A percentile compares a stretch with the other conserved stretches of the same genome.
Conservation (phyloP, 2,329 filamentous ascomycete genomes). For the Colletotrichum liaoningense region DNA sequence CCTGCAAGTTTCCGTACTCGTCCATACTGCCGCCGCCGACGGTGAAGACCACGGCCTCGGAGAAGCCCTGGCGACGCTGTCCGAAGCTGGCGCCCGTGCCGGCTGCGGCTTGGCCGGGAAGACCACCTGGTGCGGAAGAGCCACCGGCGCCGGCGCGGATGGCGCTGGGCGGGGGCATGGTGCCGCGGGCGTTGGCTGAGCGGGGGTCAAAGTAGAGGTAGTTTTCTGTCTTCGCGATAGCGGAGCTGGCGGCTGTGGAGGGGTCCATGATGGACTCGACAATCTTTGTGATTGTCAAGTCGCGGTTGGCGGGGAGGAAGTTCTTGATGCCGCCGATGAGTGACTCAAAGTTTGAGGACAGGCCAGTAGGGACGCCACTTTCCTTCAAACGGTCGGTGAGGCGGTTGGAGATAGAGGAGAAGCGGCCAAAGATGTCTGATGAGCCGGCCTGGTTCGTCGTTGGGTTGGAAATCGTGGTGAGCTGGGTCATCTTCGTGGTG, state of each 20-base stretch:
- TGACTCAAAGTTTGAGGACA: conserved; percentile 87
- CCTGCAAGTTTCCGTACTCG: conserved; percentile 96
- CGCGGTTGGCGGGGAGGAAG: conserved; percentile 95
- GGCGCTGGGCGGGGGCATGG: conserved; percentile 83
- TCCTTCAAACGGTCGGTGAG: conserved; percentile 96
- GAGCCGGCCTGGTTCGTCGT: conserved; percentile 71
- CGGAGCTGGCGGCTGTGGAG: conserved; percentile 85
- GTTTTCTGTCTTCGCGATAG: conserved; percentile 94
- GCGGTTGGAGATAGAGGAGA: conserved; percentile 90
- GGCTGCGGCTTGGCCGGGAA: conserved; percentile 56
- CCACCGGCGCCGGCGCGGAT: conserved; percentile 58
- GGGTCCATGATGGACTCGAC: conserved; percentile 99
- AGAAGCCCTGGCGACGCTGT: conserved; percentile 88
- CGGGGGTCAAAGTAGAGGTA: conserved; percentile 98
- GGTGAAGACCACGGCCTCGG: conserved; percentile 92
- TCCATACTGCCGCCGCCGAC: conserved; percentile 98
- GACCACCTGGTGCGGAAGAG: conserved; percentile 55
- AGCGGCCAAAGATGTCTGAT: conserved; percentile 89
- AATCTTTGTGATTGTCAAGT: conserved; percentile 97
- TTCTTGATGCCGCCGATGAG: conserved; percentile 97
- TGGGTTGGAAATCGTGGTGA: conserved; percentile 87
- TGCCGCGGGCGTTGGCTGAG: conserved; percentile 91
- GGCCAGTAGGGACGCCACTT: conserved; percentile 77
- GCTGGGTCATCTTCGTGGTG: conserved; percentile 97
- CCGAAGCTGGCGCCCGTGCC: conserved; percentile 89